Evolutionary conservation across 345 rosid genomes (phyloP), one percentile per base, ranked within the genome.

Genomic region (Lumnitzera littorea): DNA sequence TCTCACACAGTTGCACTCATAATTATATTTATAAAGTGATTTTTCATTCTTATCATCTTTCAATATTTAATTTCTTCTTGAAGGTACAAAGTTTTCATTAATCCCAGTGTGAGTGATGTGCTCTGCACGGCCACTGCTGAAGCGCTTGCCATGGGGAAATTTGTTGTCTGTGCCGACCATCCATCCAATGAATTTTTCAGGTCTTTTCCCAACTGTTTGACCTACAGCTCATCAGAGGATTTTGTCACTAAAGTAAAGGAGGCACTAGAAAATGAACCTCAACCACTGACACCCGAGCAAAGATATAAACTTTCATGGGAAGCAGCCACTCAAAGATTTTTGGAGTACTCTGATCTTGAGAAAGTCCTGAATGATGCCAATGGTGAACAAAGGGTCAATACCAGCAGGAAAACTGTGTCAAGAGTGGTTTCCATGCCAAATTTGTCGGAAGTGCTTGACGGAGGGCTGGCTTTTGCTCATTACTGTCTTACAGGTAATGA

Each of bases 121-220:
- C 84, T 94, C 53, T 94, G 99, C 85, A 94, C 97, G 29, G 97
- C 99, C 56, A 94, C 99, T 15, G 99, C 97, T 13, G 99, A 94
- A 77, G 99, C 97, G 17, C 88, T 94, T 41, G 99, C 99, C 0
- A 94, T 94, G 99, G 99, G 99, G 23, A 94, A 90, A 64, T 86
- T 94, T 46, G 99, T 94, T 11, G 78, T 94, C 4, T 94, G 99
- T 58, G 99, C 99, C 3, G 97, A 94, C 70, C 95, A 94, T 73
- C 99, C 97, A 17, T 94, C 99, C 12, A 94, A 94, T 64, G 96
- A 94, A 72, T 94, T 90, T 79, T 94, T 94, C 76, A 88, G 84
- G 62, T 86, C 91, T 67, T 94, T 90, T 74, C 97, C 99, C 13
- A 94, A 94, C 73, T 90, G 99, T 70, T 70, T 90, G 53, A 88